A percentile compares a stretch with the other conserved stretches of the same genome.
Evolutionary conservation across 768 basidiomycete genomes (phyloP).

Genomic region (Podaxis rugospora): DNA sequence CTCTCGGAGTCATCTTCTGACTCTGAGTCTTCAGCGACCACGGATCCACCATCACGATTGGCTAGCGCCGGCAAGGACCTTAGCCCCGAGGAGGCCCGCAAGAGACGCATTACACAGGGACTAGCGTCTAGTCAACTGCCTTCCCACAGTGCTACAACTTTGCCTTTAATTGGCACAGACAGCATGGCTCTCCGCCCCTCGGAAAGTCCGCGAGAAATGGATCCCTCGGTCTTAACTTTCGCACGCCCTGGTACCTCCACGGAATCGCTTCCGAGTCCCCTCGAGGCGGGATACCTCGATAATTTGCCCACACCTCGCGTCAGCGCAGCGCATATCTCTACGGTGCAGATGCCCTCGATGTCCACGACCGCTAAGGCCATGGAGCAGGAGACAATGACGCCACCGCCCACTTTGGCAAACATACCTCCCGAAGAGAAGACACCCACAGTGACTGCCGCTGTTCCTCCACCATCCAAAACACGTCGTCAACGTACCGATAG

Average conservation of each 20-base stretch:
- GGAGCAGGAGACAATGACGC: constrained; percentile 10
- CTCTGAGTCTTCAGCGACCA: constrained; percentile 42
- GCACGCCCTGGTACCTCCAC: constrained; percentile 76
- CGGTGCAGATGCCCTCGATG: neutral
- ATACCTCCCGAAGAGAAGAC: constrained; percentile 3
- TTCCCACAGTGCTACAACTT: constrained; percentile 10
- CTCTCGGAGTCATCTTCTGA: constrained; percentile 34
- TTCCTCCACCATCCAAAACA: constrained; percentile 17
- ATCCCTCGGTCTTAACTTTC: constrained; percentile 72
- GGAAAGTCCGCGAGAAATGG: constrained; percentile 55
- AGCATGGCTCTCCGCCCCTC: constrained; percentile 17
- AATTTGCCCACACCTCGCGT: constrained; percentile 33
- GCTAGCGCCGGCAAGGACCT: constrained; percentile 28
- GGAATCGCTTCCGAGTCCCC: constrained; percentile 49
- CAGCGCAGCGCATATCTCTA: constrained; percentile 5
- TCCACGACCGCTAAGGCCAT: constrained; percentile 10
- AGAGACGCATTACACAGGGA: constrained; percentile 9
- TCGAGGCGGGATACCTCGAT: constrained; percentile 19
- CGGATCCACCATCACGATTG: constrained; percentile 44
- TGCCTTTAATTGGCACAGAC: constrained; percentile 4
- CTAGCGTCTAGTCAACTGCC: constrained; percentile 2
- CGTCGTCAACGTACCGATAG: constrained; percentile 42
- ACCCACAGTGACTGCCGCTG: constrained; percentile 14
- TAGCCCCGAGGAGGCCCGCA: constrained; percentile 17
- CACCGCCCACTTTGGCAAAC: constrained; percentile 4